Base-by-base conservation (phyloP, 768 basidiomycete genomes). In the Tricholoma matsutake region DNA sequence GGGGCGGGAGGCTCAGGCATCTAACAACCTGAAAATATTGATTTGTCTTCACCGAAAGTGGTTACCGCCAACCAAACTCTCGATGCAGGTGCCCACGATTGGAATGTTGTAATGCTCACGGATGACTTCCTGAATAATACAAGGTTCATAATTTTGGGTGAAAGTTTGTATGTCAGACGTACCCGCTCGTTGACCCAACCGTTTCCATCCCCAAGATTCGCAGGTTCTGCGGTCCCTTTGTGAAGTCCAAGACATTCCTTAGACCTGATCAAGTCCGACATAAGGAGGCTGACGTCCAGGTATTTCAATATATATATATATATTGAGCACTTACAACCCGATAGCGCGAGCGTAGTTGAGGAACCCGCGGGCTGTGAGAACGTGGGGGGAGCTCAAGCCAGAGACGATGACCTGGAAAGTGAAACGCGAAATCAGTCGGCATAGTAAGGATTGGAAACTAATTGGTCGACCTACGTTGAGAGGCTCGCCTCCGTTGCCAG, bases 141-240 rank as follows among this genome's bases (percentile, higher is more conserved):
- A 64, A 16, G 32, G 13, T 41, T 29, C 32, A 22, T 39, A 47
- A 35, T 28, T 58, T 41, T 11, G 13, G 10, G 6, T 7, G n/a
- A 45, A 6, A 20, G 45, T 22, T 9, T 22, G 10, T 35, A 39
- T 18, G 41, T 28, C 20, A 25, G 37, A n/a, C 67, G 41, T 43
- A 73, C 74, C 32, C 68, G 69, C 64, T 74, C 69, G 43, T 65
- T 67, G 79, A 86, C 62, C 61, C 77, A 79, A 6, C 86, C 88
- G 45, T 82, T 71, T 0, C 89, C 89, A 64, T 92, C 90, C 2
- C 90, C 91, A 0, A 92, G 76, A 65, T 90, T 79, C 0, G 88
- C 88, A 3, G 68, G 71, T 67, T 92, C 89, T 47, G 75, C 70
- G 28, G 69, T 74, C 0, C 88, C 87, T 6, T 75, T 70, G 66